Evolutionary conservation across 148 eudicot genomes (phyloP), one percentile per base, ranked within the genome.

Genomic region (Camellia sinensis): DNA sequence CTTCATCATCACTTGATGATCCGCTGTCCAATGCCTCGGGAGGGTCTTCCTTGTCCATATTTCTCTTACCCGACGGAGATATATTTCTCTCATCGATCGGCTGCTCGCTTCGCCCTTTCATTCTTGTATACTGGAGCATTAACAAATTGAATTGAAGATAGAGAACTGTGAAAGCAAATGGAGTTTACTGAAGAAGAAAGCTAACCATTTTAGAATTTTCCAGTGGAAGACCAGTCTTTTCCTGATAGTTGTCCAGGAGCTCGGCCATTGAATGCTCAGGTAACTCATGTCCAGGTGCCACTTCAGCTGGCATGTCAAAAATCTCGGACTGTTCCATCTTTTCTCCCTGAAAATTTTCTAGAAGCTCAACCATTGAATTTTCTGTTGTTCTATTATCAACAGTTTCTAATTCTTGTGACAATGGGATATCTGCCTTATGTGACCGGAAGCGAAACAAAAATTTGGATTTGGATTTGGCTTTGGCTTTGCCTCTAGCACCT

Each of bases 1-100:
- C 88, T 91, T 88, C 94, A 67, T 91, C 86, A 53, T 87, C 94
- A 80, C 84, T 87, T 62, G 91, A 91, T 29, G 90, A 78, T 70
- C 79, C 92, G 80, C 83, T 83, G 71, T 81, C 84, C 78, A 86
- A 79, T 82, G 72, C 50, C 78, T 90, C 95, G 77, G 87, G 85
- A 54, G 87, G 86, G 67, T 85, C 87, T 77, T 87, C 87, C 48
- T 78, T 84, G 80, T 83, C 86, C 41, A 73, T 45, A 29, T 80
- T 56, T 60, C 81, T 71, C 63, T 78, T 78, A 81, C 73, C 81
- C 48, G 71, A 76, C 45, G 75, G 44, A 73, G 84, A 74, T 67
- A 63, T 17, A 68, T 56, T 88, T 88, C 80, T 83, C 45, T 75
- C 79, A 63, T 76, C 67, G 43, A 70, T 41, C 57, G 43, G 70